Base-by-base conservation (phyloP, 2,329 filamentous ascomycete species). In the Cladosporium velox region DNA sequence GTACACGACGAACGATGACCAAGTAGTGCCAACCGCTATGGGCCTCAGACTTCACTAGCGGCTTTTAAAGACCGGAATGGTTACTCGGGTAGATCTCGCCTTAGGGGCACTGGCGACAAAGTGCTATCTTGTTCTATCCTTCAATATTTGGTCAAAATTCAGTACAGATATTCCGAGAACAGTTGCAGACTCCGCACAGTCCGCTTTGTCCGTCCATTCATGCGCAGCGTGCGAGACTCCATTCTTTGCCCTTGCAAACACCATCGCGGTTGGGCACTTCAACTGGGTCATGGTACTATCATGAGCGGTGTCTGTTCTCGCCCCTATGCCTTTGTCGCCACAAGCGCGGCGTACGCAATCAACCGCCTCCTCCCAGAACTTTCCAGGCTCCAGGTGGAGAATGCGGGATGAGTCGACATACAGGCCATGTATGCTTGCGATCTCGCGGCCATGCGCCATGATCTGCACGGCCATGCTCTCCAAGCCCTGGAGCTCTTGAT, bases 221-320 rank as follows among this genome's bases (percentile, higher is more conserved):
- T 70, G 59, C 34, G 73, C 67, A 47, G 66, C 67, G 64, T 75
- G 72, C 26, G 67, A 71, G 11, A 75, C 67, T 4, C 75, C 75
- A 52, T 73, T 72, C 58, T 67, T 70, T 18, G 68, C 72, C 6
- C 69, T 66, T 1, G 72, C 72, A 49, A 77, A 77, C 4, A 77
- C 71, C 74, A 76, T 76, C 12, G 70, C 73, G 1, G 74, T 75
- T n/a, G 75, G 73, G 18, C 68, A 69, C 55, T 68, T 65, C 21
- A 70, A 67, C 18, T 65, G 66, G 3, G 75, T 76, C 64, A 74
- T 75, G 4, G 74, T 72, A 12, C 67, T 70, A 64, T 76, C 73
- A 59, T 77, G 73, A 3, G 72, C 71, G 10, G 71, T 73, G n/a
- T 65, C 70, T 64, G 67, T 72, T 52, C 58, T 64, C n/a, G 49